These are phyloP conservation scores for Torulaspora franciscae DNA, from an alignment of 805 yeast genomes.

Conservation along the genomic window DNA sequence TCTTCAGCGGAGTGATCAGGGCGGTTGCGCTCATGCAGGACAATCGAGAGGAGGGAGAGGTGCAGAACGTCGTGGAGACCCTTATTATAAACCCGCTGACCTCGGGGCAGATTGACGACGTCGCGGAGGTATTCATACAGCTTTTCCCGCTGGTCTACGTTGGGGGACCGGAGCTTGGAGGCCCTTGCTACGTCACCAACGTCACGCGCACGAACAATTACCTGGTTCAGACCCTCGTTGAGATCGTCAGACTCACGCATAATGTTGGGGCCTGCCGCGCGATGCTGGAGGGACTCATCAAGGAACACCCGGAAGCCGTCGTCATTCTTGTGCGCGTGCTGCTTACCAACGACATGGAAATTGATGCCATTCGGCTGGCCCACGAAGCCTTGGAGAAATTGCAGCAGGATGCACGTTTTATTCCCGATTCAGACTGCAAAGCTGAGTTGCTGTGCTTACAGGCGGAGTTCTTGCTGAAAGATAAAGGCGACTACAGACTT, in stretches of 20 bases:
- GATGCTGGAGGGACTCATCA: slow-evolving; percentile 26
- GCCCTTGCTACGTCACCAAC: slow-evolving; percentile 31
- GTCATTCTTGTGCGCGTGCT: slow-evolving; percentile 33
- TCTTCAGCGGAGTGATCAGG: slow-evolving; percentile 63
- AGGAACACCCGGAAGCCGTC: slow-evolving; percentile 27
- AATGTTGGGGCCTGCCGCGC: slow-evolving; percentile 24
- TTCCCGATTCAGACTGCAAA: slow-evolving; percentile 26
- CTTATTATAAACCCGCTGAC: slow-evolving; percentile 74
- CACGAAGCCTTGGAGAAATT: slow-evolving; percentile 29
- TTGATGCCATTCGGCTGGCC: slow-evolving; percentile 34
- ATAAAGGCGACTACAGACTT: slow-evolving; percentile 26
- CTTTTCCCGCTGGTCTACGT: slow-evolving; percentile 33
- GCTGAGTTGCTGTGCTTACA: slow-evolving; percentile 32
- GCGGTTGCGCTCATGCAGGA: slow-evolving; percentile 44
- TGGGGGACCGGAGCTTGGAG: slow-evolving; percentile 32
- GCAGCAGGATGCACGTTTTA: slow-evolving; percentile 9
- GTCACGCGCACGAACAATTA: slow-evolving; percentile 34
- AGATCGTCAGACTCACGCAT: slow-evolving; percentile 31
- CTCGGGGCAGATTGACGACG: slow-evolving; percentile 32
- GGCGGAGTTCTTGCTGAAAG: slow-evolving; percentile 27
- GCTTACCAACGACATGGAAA: slow-evolving; percentile 34
- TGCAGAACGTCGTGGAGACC: slow-evolving; percentile 69
- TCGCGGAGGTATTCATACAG: slow-evolving; percentile 31
- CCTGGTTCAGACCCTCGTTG: slow-evolving; percentile 31
- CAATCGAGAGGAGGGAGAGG: slow-evolving; percentile 63